phyloP scores from a whole-genome alignment of 2,329 filamentous ascomycete genomes.

The Ophiostoma tasmaniense region DNA sequence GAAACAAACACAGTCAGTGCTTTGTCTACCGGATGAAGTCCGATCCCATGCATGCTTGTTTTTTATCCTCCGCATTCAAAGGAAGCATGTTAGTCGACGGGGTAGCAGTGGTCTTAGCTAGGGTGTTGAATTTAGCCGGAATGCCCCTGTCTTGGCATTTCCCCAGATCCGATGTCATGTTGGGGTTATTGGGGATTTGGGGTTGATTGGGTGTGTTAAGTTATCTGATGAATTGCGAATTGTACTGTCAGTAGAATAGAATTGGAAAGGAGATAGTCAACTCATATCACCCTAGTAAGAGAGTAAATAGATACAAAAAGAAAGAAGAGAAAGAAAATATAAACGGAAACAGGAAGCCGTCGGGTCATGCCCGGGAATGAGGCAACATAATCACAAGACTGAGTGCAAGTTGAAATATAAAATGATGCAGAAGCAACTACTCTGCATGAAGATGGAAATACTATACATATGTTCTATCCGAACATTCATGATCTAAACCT shows the following conservation, averaged over 20 bases:
- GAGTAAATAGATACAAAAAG: not conserved
- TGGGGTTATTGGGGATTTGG: not conserved
- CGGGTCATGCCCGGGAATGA: not conserved
- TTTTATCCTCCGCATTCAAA: not conserved
- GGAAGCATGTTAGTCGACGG: not conserved
- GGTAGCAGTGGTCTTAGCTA: not conserved
- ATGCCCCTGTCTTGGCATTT: not conserved
- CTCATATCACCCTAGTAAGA: too few species aligned
- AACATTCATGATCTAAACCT: not conserved
- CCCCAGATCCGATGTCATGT: conserved; percentile 2
- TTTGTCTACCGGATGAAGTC: not conserved
- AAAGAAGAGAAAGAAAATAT: not conserved
- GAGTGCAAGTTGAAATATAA: not conserved
- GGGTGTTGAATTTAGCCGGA: conserved; percentile 4
- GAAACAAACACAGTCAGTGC: not conserved
- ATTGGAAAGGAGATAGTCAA: not conserved
- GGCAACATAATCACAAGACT: not conserved
- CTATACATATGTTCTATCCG: not conserved
- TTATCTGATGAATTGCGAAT: not conserved
- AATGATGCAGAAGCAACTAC: not conserved
- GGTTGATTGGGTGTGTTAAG: not conserved
- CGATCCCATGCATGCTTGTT: not conserved
- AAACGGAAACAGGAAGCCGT: not conserved
- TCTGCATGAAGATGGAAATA: not conserved
- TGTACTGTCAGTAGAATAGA: not conserved